A percentile compares a stretch with the other conserved stretches of the same genome.
phyloP scores from a whole-genome alignment of 2,329 filamentous ascomycete genomes.

The Cladophialophora exuberans region DNA sequence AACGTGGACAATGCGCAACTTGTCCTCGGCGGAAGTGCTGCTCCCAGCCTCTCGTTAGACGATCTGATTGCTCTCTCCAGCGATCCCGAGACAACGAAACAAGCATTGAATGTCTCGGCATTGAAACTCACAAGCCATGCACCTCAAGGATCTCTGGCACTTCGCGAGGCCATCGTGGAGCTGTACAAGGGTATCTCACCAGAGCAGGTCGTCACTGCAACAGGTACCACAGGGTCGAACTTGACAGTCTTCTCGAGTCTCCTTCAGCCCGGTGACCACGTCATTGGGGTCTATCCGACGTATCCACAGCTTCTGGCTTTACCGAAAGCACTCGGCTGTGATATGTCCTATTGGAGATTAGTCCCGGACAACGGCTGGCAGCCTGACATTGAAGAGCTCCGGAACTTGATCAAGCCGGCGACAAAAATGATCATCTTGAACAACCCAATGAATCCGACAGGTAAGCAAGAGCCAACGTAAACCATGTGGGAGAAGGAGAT shows the following conservation, averaged over 20 bases:
- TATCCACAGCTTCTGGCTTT: constrained; percentile 84
- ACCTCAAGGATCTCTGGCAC: constrained; percentile 32
- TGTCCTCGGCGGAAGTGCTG: constrained; percentile 28
- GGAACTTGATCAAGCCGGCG: constrained; percentile 57
- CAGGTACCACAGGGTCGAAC: constrained; percentile 82
- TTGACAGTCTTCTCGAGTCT: constrained; percentile 75
- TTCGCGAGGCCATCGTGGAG: constrained; percentile 37
- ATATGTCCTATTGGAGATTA: constrained; percentile 76
- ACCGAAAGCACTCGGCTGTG: constrained; percentile 72
- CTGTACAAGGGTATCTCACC: constrained; percentile 39
- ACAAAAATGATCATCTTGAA: constrained; percentile 66
- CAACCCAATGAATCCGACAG: constrained; percentile 81
- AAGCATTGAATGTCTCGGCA: constrained; percentile 25
- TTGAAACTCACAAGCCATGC: constrained; percentile 33
- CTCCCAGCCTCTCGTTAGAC: constrained; percentile 67
- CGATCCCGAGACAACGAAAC: constrained; percentile 35
- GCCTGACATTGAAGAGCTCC: constrained; percentile 68
- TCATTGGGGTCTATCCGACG: constrained; percentile 82
- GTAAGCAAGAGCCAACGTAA: not conserved
- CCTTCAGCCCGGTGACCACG: constrained; percentile 73
- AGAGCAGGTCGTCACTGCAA: constrained; percentile 75
- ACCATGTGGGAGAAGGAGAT: not conserved
- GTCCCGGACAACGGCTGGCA: constrained; percentile 66
- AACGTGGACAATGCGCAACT: constrained; percentile 15
- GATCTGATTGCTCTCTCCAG: constrained; percentile 64